Conservation (phyloP, 2,329 filamentous ascomycete species). For the Colletotrichum chlorophyti region DNA sequence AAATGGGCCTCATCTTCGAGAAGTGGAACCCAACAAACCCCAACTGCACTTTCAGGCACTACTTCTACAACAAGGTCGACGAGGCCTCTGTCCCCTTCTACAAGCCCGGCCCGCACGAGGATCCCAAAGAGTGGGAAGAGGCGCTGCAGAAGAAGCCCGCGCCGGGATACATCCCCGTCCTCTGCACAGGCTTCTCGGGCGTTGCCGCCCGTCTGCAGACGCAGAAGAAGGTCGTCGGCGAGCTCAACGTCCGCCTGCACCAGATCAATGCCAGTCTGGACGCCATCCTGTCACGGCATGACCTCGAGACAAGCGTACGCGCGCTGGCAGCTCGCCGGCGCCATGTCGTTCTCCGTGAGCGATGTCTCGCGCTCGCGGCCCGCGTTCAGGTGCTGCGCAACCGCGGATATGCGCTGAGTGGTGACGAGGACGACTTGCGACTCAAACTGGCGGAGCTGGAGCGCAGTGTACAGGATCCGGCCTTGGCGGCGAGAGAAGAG, state of each 20-base stretch:
- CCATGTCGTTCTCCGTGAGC: constrained; percentile 75
- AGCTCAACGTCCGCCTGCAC: constrained; percentile 76
- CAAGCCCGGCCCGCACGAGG: constrained; percentile 72
- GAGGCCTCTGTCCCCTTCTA: constrained; percentile 79
- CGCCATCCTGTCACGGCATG: constrained; percentile 76
- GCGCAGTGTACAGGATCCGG: constrained; percentile 75
- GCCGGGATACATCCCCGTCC: constrained; percentile 77
- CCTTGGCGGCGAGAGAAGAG: constrained; percentile 77
- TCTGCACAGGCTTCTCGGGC: constrained; percentile 76
- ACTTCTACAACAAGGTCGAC: constrained; percentile 88
- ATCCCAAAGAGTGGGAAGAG: constrained; percentile 83
- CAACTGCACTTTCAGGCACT: constrained; percentile 79
- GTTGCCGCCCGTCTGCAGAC: constrained; percentile 75
- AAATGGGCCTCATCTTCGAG: constrained; percentile 72
- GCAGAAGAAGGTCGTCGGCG: constrained; percentile 72
- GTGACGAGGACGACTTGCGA: constrained; percentile 79
- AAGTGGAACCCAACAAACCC: constrained; percentile 77
- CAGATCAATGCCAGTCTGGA: constrained; percentile 79
- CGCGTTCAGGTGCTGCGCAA: constrained; percentile 84
- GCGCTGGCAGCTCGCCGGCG: constrained; percentile 75
- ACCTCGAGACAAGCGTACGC: constrained; percentile 77
- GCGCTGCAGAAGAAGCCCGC: constrained; percentile 81
- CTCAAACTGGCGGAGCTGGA: constrained; percentile 75
- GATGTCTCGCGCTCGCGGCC: constrained; percentile 77
- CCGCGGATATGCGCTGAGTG: constrained; percentile 79